Evolutionary conservation across 805 yeast species (phyloP), one percentile per base, ranked within the genome.

Genomic region (Candida caryicola): DNA sequence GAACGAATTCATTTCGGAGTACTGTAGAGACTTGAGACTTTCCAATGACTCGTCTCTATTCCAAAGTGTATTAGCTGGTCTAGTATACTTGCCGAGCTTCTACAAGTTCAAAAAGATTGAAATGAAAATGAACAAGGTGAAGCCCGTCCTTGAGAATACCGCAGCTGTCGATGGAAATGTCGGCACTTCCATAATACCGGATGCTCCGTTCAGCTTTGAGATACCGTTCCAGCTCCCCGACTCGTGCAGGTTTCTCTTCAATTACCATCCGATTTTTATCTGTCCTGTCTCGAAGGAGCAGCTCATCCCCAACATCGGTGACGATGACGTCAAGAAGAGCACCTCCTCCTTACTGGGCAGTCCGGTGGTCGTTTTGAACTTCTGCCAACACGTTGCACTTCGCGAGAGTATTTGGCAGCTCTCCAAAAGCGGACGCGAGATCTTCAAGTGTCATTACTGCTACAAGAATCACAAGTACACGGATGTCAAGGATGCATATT

Each of bases 251-350:
- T 65, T 66, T 37, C 50, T 68, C 18, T 69, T 69, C 50, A 57
- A 59, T 23, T 61, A 62, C 48, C 74, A 69, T 49, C 72, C 73
- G 4, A 66, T 69, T 9, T 69, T 69, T 49, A 65, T 68, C n/a
- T 69, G 74, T 44, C 73, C 74, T 3, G 66, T 69, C 9, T 62
- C 73, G 4, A 65, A 67, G 43, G 74, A 69, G 39, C 73, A 69
- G 41, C 45, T 66, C 17, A 49, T 65, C 26, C 74, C 74, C 12
- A 51, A 64, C 10, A 58, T 49, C 8, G 33, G 40, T 6, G 29
- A 27, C 38, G 31, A 35, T 2, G 32, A 21, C 17, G 43, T 40
- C 29, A 35, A 37, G 17, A 43, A 45, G 17, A 40, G 31, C 18
- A 32, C 48, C 10, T 35, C 43, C 15, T 30, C 29, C 28, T 23